These are phyloP conservation scores for Harrya chromipes DNA, from an alignment of 768 basidiomycete species.

Conservation along the genomic window DNA sequence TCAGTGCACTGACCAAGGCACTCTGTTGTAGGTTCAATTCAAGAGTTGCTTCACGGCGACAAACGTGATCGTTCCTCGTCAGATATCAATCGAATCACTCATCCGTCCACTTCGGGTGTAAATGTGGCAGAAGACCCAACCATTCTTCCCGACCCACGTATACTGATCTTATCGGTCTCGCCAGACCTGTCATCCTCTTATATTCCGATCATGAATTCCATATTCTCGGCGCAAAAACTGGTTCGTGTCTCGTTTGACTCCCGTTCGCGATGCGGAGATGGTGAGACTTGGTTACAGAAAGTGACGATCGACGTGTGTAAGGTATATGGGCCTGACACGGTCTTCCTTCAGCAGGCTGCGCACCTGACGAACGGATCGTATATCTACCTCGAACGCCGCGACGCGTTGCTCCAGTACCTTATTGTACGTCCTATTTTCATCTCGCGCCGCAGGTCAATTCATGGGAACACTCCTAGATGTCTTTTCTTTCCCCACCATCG, in stretches of 20 bases:
- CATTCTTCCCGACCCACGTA: conserved; percentile 48
- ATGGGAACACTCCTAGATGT: conserved; percentile 57
- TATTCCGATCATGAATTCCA: conserved; percentile 98
- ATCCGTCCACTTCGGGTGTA: conserved; percentile 28
- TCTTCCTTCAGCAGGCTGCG: conserved; percentile 96
- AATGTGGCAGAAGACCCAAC: conserved; percentile 32
- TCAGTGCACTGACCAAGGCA: conserved; percentile 88
- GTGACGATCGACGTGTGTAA: conserved; percentile 97
- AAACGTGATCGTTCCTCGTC: conserved; percentile 32
- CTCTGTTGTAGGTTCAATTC: conserved; percentile 67
- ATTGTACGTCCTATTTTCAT: conserved; percentile 46
- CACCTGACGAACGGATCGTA: conserved; percentile 95
- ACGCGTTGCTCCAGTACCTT: conserved; percentile 89
- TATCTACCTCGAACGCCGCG: conserved; percentile 74
- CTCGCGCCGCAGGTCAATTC: conserved; percentile 4
- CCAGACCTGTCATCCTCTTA: conserved; percentile 88
- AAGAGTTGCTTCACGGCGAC: not conserved
- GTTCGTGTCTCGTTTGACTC: conserved; percentile 46
- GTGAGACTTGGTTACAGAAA: conserved; percentile 55
- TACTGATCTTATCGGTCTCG: conserved; percentile 85
- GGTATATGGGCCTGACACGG: conserved; percentile 81
- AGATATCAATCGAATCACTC: conserved; percentile 65
- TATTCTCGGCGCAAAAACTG: conserved; percentile 97
- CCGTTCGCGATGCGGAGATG: not conserved
- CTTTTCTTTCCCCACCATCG: conserved; percentile 67